Conservation (phyloP, 106 monocot genomes). For the Platanthera guangdongensis region DNA sequence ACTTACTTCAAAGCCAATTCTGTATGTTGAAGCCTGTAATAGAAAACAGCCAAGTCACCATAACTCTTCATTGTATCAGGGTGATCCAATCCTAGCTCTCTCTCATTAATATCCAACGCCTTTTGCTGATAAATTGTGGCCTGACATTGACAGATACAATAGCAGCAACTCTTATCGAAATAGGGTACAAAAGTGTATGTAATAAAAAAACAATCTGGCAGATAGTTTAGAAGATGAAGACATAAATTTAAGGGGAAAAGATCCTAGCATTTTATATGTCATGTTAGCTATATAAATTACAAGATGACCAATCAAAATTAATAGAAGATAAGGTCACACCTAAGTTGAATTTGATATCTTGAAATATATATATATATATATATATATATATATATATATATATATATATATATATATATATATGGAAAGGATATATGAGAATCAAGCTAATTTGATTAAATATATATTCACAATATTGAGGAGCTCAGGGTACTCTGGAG, state of each 20-base stretch:
- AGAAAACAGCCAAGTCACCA: constrained; percentile 98
- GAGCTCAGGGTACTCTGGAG: not conserved
- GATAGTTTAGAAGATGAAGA: not conserved
- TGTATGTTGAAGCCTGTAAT: constrained; percentile 95
- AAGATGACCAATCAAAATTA: not conserved
- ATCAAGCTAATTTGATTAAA: not conserved
- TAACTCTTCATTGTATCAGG: constrained; percentile 99
- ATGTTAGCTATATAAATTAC: not conserved
- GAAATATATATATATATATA: not conserved
- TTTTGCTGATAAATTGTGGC: constrained; percentile 99
- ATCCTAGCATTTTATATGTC: not conserved
- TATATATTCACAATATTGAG: not conserved
- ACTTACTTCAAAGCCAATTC: constrained; percentile 94
- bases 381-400: not conserved
- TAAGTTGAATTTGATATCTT: not conserved
- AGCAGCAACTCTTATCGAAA: not conserved
- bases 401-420: not conserved
- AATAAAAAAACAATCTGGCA: not conserved
- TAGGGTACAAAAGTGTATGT: not conserved
- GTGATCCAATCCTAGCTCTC: constrained; percentile 97
- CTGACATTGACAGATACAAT: constrained; percentile 25
- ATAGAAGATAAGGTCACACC: not conserved
- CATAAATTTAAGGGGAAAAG: not conserved
- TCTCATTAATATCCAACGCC: constrained; percentile 96
- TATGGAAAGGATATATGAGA: not conserved